A percentile compares a stretch with the other conserved stretches of the same genome.
Evolutionary conservation across 305 asterid species (phyloP).

Genomic region (Fraxinus sp.): DNA sequence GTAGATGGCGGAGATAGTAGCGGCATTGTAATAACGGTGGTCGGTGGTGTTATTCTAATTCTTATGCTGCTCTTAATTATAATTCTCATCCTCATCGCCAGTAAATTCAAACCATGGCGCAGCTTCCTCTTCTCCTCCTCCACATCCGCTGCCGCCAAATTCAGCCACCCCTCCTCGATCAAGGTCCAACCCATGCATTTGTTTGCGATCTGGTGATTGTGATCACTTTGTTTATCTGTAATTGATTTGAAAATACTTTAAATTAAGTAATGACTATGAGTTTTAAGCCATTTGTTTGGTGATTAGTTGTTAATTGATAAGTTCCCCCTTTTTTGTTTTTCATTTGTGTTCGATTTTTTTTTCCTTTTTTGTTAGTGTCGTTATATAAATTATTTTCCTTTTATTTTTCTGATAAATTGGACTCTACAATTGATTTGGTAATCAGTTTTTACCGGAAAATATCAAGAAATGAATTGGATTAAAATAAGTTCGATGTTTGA

Average conservation of each 20-base stretch:
- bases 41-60: conserved; percentile 35
- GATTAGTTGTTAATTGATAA: background rate
- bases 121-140: conserved; percentile 44
- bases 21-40: conserved; percentile 32
- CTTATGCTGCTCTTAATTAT: conserved; percentile 76
- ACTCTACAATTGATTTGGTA: background rate
- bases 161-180: conserved; percentile 51
- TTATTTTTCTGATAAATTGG: background rate
- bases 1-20: conserved; percentile 27
- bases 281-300: background rate
- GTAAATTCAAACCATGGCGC: conserved; percentile 88
- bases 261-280: background rate
- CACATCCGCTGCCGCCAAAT: conserved; percentile 39
- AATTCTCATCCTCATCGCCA: conserved; percentile 64
- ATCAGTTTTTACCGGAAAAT: background rate
- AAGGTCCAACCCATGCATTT: conserved; percentile 42
- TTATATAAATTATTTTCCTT: background rate
- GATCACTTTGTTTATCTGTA: background rate
- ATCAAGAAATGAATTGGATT: background rate
- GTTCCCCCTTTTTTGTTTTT: background rate
- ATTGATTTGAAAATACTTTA: background rate
- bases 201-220: background rate
- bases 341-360: background rate
- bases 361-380: background rate
- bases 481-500: background rate